Evolutionary conservation across 257 asterid species (phyloP).

Genomic region (Catharanthus roseus): DNA sequence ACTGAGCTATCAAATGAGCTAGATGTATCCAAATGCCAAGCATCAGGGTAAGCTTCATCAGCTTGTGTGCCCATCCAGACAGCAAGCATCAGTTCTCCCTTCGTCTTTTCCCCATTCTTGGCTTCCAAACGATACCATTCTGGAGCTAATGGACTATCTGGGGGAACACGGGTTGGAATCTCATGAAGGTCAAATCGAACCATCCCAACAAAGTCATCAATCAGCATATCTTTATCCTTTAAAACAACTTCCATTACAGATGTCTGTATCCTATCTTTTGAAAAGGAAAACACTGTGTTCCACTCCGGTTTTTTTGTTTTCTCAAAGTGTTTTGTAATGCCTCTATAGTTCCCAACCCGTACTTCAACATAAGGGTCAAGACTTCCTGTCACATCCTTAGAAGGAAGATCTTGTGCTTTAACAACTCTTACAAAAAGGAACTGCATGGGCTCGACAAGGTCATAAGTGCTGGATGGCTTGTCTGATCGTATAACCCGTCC

Average conservation of each 20-base stretch:
- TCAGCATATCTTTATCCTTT: conserved; percentile 67
- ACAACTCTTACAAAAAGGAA: conserved; percentile 85
- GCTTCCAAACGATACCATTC: conserved; percentile 80
- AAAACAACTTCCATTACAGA: conserved; percentile 58
- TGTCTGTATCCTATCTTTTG: conserved; percentile 71
- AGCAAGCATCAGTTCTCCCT: conserved; percentile 82
- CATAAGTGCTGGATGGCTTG: conserved; percentile 54
- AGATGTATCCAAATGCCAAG: conserved; percentile 82
- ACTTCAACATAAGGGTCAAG: conserved; percentile 91
- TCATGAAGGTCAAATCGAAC: conserved; percentile 61
- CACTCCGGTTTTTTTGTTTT: conserved; percentile 72
- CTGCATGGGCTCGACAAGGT: conserved; percentile 92
- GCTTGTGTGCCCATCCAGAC: conserved; percentile 98
- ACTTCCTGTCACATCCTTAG: conserved; percentile 62
- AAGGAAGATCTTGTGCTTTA: conserved; percentile 71
- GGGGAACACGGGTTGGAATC: conserved; percentile 80
- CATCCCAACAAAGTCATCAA: conserved; percentile 71
- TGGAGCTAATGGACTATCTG: conserved; percentile 97
- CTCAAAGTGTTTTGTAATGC: conserved; percentile 71
- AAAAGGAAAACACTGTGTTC: conserved; percentile 76
- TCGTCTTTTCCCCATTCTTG: conserved; percentile 53
- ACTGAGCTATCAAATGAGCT: conserved; percentile 37
- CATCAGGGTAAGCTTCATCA: conserved; percentile 93
- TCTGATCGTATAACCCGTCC: conserved; percentile 56
- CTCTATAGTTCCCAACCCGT: conserved; percentile 81